Evolutionary conservation across 495 filamentous ascomycete genomes (phyloP), one percentile per base, ranked within the genome.

Genomic region (Neurospora hispaniola): DNA sequence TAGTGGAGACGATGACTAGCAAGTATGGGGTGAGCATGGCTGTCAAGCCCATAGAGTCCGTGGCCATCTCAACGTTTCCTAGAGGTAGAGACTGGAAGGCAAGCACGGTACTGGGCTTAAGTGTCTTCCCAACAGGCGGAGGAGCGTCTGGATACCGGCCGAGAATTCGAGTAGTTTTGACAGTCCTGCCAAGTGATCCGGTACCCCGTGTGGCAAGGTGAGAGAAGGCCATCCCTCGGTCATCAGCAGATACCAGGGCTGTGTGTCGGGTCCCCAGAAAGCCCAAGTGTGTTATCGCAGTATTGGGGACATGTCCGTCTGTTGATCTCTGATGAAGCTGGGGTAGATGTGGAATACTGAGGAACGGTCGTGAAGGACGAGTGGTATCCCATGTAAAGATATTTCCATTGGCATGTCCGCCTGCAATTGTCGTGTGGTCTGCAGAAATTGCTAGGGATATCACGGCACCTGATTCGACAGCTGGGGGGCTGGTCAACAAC

Each of bases 321-420:
- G 79, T 80, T 23, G 87, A 87, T 71, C 90, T 86, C 71, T 88
- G 85, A 35, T 91, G 87, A n/a, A 91, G 76, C 73, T 90, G 89
- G 23, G 86, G 83, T 12, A 97, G 83, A 41, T 94, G 93, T 10
- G 90, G 89, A 20, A 99, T 94, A 68, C 92, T 90, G 42, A 99
- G 87, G 76, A 99, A 99, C 3, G 94, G 96, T 54, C 90, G 88
- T 4, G 93, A 90, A 35, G 92, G 88, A 66, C 90, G 87, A 23
- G 90, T 87, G 38, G 96, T 89, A 78, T 99, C 96, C 96, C 96
- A 99, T 3, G 95, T 98, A 76, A 97, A 99, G 20, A 99, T 98
- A 79, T 90, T 89, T 16, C 96, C 96, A 74, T 90, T 92, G 14
- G 89, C 90, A 86, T 99, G 96, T 3, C 96, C 96, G 62, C 90